A percentile compares a stretch with the other conserved stretches of the same genome.
Evolutionary conservation across 352 stramenopile species (phyloP).

Genomic region (Halophytophthora polymorphica): DNA sequence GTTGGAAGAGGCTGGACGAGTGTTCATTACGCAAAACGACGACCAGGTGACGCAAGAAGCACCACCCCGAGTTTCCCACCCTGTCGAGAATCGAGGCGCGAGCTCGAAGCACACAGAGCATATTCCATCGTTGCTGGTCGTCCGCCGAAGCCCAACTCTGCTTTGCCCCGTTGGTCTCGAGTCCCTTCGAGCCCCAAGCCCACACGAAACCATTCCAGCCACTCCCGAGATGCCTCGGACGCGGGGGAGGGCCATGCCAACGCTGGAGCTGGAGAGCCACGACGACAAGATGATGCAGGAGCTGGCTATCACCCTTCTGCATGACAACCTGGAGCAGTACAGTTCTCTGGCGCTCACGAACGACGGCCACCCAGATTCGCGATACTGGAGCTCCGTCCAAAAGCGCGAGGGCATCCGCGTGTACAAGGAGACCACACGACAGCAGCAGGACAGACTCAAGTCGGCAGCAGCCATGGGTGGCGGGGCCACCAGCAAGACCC

Average conservation of each 20-base stretch:
- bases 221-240: conserved; percentile 19
- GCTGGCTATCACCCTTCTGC: conserved; percentile 20
- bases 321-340: conserved; percentile 30
- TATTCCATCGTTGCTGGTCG: too few species aligned
- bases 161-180: conserved; percentile 6
- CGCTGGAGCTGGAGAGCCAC: conserved; percentile 21
- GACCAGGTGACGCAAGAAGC: too few species aligned
- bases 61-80: too few species aligned
- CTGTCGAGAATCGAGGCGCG: too few species aligned
- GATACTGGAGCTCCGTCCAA: conserved; percentile 24
- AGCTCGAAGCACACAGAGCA: too few species aligned
- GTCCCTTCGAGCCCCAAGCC: conserved; percentile 7
- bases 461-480: conserved; percentile 21
- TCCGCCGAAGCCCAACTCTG: too few species aligned
- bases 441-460: conserved; percentile 22
- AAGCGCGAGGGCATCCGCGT: conserved; percentile 28
- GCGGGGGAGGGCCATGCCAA: conserved; percentile 22
- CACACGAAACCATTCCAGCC: conserved; percentile 10
- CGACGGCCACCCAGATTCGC: conserved; percentile 32
- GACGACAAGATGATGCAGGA: conserved; percentile 31
- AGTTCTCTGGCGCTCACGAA: conserved; percentile 18
- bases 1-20: too few species aligned
- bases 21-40: too few species aligned
- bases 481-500: conserved; percentile 7
- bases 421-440: conserved; percentile 31